Evolutionary conservation across 2,329 filamentous ascomycete species (phyloP), one percentile per base, ranked within the genome.

Genomic region (Talaromyces albobiverticillius): DNA sequence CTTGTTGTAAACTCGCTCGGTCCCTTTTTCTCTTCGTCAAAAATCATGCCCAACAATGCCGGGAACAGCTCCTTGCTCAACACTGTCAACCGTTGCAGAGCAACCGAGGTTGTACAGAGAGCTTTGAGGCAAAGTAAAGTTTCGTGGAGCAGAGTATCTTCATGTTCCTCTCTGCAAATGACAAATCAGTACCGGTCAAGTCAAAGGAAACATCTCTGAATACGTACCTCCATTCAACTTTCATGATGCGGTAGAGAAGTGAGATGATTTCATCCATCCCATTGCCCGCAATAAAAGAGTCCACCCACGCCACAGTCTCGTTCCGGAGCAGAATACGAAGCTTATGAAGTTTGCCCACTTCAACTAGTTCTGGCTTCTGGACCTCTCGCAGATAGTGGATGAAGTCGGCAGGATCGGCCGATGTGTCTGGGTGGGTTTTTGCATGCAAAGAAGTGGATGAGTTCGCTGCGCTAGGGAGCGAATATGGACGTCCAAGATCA

Each of bases 1-100:
- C 94, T 86, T 11, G 94, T 97, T 4, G 89, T 94, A 70, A 96
- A 99, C 71, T 99, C 94, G 75, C 90, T 95, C 0, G 94, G 94
- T 0, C 94, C 94, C 70, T 97, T 97, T 77, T 92, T 95, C 68
- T 97, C 93, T n/a, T 95, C 90, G 64, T 96, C 92, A 64, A 97
- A 97, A 38, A 97, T 79, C 87, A 97, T 91, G 55, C 83, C 83
- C 45, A 97, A 75, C 45, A 99, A 77, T 23, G 89, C 89, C 2
- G 93, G 90, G 65, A 97, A 96, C 8, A 99, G 79, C 0, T 87
- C 86, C 5, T 79, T 77, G 61, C 95, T 90, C 54, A 96, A 89
- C 9, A 84, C 83, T 60, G 89, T 82, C 7, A 99, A 82, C 66
- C 93, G 89, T 60, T 88, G 83, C 64, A 96, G 79, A 1, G 91